These are phyloP conservation scores for Candida glaebosa DNA, from an alignment of 805 yeast species.

Conservation along the genomic window DNA sequence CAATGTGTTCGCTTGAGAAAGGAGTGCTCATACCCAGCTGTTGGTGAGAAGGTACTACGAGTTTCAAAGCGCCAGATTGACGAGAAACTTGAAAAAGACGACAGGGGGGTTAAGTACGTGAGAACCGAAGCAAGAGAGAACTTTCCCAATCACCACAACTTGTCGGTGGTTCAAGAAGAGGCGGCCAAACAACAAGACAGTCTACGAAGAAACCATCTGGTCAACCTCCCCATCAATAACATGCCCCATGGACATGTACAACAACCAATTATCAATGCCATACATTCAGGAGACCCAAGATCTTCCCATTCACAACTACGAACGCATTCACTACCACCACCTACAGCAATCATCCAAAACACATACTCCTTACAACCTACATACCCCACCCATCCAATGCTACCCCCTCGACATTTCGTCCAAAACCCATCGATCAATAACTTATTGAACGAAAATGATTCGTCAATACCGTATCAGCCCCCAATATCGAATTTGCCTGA, in stretches of 20 bases:
- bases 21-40: slow-evolving; percentile 32
- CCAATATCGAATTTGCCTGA: too few species aligned
- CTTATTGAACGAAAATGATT: slow-evolving; percentile 4
- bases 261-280: too few species aligned
- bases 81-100: neutral
- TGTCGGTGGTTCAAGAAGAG: too few species aligned
- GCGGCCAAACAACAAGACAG: too few species aligned
- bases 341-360: neutral
- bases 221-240: too few species aligned
- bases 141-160: too few species aligned
- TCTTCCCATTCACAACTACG: neutral
- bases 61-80: slow-evolving; percentile 15
- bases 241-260: neutral
- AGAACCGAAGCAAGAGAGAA: too few species aligned
- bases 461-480: neutral
- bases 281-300: too few species aligned
- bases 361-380: slow-evolving; percentile 1
- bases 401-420: slow-evolving; percentile 1
- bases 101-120: too few species aligned
- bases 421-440: slow-evolving; percentile 3
- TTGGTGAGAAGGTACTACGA: slow-evolving; percentile 35
- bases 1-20: slow-evolving; percentile 35
- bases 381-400: slow-evolving; percentile 2
- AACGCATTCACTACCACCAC: slow-evolving; percentile 2
- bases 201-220: too few species aligned